phyloP scores from a whole-genome alignment of 371 early-diverging fungal genomes.

The Mucor saturninus region DNA sequence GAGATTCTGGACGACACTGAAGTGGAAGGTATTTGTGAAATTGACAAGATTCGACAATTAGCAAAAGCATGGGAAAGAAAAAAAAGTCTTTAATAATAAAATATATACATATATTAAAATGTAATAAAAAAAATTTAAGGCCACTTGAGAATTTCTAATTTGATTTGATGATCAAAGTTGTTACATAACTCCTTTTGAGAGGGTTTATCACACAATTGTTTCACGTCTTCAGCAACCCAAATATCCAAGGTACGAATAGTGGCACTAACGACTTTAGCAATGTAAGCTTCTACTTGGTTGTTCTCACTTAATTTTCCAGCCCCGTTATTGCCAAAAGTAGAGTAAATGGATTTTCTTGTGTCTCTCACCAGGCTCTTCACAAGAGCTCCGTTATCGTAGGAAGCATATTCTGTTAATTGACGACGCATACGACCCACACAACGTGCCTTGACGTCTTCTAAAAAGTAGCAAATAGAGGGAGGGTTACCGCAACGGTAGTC shows the following conservation, averaged over 20 bases:
- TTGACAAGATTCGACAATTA: constrained; percentile 27
- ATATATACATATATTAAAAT: background rate
- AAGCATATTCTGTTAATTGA: constrained; percentile 42
- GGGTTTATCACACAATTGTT: constrained; percentile 39
- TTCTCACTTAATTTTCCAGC: constrained; percentile 40
- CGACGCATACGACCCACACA: constrained; percentile 41
- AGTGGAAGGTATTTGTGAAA: constrained; percentile 29
- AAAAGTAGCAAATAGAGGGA: constrained; percentile 68
- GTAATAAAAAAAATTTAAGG: constrained; percentile 35
- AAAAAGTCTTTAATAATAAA: constrained; percentile 2
- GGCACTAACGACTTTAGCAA: constrained; percentile 36
- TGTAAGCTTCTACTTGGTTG: constrained; percentile 29
- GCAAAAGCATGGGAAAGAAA: constrained; percentile 31
- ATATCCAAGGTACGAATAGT: constrained; percentile 31
- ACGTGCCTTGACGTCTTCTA: constrained; percentile 51
- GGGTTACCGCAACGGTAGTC: constrained; percentile 74
- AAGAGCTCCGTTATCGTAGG: constrained; percentile 41
- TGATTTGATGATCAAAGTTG: constrained; percentile 51
- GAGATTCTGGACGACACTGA: constrained; percentile 27
- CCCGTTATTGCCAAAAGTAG: constrained; percentile 36
- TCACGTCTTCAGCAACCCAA: constrained; percentile 44
- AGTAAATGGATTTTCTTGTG: constrained; percentile 35
- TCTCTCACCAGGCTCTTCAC: constrained; percentile 36
- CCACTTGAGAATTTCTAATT: constrained; percentile 47
- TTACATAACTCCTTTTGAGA: constrained; percentile 46